Evolutionary conservation across 2,329 filamentous ascomycete genomes (phyloP), one percentile per base, ranked within the genome.

Genomic region (Byssochlamys sp.): DNA sequence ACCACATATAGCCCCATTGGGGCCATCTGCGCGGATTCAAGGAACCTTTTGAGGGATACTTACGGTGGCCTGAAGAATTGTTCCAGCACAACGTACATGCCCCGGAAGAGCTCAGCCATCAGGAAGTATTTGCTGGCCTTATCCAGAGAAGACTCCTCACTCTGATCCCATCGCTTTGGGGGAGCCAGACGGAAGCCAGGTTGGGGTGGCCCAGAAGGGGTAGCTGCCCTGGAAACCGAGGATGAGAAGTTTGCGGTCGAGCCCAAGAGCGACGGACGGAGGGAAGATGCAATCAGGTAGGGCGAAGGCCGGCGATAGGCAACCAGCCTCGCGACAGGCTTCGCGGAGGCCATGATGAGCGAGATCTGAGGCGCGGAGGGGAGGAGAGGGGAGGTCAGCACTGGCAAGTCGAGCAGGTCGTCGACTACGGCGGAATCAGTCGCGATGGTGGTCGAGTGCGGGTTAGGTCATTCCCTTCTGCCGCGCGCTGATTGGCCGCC

Each of bases 31-130:
- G 28, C 9, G 5, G 25, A 35, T 33, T n/a, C 3, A 29, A 19
- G 26, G 49, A 52, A 53, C 29, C 51, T 49, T 19, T 56, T 61
- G 19, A 58, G 29, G 55, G 55, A 58, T 53, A 91, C 91, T 82
- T 83, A 97, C 89, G 94, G 91, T 78, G 92, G 90, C 75, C 94
- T 83, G 81, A 99, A 97, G 84, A 88, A 99, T 80, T 99, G 92
- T 83, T 99, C 94, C 72, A 99, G 73, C 76, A 94, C 85, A 65
- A 99, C 86, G 72, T 96, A 99, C 94, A 99, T 97, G 76, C 94
- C 94, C 71, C 94, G 86, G 74, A 90, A 83, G 88, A 97, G 94
- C 82, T 99, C 94, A 56, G 89, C 86, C 81, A 97, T 79, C 72
- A 99, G 83, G 78, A 99, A 99, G 81, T 91, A 97, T 73, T 91